Evolutionary conservation across 2,329 filamentous ascomycete genomes (phyloP).

Genomic region (Penicillium thymicola): DNA sequence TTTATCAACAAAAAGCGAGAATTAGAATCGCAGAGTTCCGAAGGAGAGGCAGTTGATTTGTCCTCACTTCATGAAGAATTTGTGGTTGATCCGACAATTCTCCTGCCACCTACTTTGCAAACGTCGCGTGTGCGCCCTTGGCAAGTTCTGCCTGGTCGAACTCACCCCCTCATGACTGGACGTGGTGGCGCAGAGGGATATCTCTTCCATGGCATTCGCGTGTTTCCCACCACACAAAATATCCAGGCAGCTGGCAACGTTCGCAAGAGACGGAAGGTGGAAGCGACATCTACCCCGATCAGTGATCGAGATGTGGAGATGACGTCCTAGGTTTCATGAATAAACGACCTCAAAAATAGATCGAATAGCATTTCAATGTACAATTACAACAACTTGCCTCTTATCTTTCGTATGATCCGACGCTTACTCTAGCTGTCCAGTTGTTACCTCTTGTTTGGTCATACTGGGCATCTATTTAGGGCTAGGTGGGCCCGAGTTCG

Average conservation of each 20-base stretch:
- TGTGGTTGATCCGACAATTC: conserved; percentile 77
- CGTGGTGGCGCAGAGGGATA: conserved; percentile 87
- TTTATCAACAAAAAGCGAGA: conserved; percentile 51
- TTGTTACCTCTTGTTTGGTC: neutral
- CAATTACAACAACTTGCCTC: conserved; percentile 15
- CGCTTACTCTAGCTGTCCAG: too few species aligned
- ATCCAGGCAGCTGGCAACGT: conserved; percentile 76
- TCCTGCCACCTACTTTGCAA: conserved; percentile 77
- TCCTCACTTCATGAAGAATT: conserved; percentile 61
- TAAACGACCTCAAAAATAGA: conserved; percentile 1
- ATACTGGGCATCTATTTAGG: neutral
- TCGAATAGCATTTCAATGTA: conserved; percentile 11
- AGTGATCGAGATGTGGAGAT: conserved; percentile 32
- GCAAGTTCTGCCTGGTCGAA: conserved; percentile 89
- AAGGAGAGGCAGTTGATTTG: conserved; percentile 18
- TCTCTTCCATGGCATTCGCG: conserved; percentile 77
- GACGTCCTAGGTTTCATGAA: conserved; percentile 20
- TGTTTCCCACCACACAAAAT: conserved; percentile 72
- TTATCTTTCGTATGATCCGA: neutral
- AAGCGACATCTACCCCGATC: conserved; percentile 26
- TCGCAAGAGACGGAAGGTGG: conserved; percentile 64
- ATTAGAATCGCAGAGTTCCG: conserved; percentile 17
- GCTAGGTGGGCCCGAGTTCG: neutral
- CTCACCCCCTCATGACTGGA: conserved; percentile 90
- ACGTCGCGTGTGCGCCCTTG: conserved; percentile 73